These are phyloP conservation scores for Arthrobotrys conoides DNA, from an alignment of 2,329 filamentous ascomycete genomes.

Conservation along the genomic window DNA sequence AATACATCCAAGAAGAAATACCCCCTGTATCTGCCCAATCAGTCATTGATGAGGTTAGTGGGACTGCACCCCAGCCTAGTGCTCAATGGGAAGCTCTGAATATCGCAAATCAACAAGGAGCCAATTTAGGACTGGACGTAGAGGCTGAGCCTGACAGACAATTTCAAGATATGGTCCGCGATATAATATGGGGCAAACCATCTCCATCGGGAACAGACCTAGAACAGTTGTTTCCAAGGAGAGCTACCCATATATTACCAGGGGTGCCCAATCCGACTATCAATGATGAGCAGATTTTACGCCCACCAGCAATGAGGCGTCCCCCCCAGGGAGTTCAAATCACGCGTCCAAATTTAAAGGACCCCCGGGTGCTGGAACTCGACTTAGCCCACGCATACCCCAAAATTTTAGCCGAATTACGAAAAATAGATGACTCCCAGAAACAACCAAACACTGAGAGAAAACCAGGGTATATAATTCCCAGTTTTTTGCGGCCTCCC, in stretches of 20 bases:
- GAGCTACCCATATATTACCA: background rate
- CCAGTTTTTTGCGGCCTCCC: background rate
- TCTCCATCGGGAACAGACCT: background rate
- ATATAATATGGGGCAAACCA: constrained; percentile 3
- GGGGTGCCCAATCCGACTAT: background rate
- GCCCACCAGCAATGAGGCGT: background rate
- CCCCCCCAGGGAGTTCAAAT: background rate
- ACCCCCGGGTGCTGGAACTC: background rate
- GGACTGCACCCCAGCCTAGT: too few species aligned
- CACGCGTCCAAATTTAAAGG: background rate
- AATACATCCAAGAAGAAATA: background rate
- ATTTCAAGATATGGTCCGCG: background rate
- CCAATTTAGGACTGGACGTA: background rate
- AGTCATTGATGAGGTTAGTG: too few species aligned
- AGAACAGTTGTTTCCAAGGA: background rate
- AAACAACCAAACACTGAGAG: background rate
- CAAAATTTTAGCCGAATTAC: background rate
- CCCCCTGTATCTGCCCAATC: too few species aligned
- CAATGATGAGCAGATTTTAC: background rate
- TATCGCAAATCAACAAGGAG: too few species aligned
- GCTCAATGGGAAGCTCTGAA: too few species aligned
- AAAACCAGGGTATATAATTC: constrained; percentile 8
- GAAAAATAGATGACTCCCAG: background rate
- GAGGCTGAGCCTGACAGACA: background rate
- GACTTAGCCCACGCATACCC: background rate